Evolutionary conservation across 306 rosid species (phyloP).

Genomic region (Dalbergia oliveri): DNA sequence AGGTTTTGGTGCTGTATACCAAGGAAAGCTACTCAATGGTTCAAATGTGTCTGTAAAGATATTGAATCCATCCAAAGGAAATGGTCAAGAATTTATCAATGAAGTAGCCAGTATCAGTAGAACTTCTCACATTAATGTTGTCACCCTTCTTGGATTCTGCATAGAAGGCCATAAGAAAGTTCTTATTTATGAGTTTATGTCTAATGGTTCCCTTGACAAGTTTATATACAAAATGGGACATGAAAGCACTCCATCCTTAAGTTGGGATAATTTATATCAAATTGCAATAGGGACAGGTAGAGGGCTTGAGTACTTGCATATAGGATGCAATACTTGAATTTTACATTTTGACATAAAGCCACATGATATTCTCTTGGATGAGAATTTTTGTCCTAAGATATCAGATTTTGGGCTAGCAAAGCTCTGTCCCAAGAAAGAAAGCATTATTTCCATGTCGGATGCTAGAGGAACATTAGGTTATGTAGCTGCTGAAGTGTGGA

Average conservation of each 20-base stretch:
- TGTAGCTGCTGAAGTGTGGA: background rate
- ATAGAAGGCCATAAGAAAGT: background rate
- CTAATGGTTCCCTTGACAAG: background rate
- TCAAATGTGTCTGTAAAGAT: background rate
- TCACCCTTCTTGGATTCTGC: background rate
- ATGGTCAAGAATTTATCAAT: background rate
- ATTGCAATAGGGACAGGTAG: constrained; percentile 14
- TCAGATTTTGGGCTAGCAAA: constrained; percentile 44
- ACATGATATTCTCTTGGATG: constrained; percentile 36
- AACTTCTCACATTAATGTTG: background rate
- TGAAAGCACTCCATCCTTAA: constrained; percentile 28
- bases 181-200: background rate
- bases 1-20: background rate
- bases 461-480: constrained; percentile 6
- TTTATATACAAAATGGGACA: constrained; percentile 20
- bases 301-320: constrained; percentile 43
- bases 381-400: constrained; percentile 22
- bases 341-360: constrained; percentile 14
- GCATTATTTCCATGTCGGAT: constrained; percentile 34
- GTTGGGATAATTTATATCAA: constrained; percentile 38
- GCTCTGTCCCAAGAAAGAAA: constrained; percentile 40
- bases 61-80: background rate
- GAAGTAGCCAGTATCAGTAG: background rate
- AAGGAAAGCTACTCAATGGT: background rate
- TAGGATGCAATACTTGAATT: constrained; percentile 32